Evolutionary conservation across 352 stramenopile species (phyloP).

Genomic region (Globisporangium barbulae): DNA sequence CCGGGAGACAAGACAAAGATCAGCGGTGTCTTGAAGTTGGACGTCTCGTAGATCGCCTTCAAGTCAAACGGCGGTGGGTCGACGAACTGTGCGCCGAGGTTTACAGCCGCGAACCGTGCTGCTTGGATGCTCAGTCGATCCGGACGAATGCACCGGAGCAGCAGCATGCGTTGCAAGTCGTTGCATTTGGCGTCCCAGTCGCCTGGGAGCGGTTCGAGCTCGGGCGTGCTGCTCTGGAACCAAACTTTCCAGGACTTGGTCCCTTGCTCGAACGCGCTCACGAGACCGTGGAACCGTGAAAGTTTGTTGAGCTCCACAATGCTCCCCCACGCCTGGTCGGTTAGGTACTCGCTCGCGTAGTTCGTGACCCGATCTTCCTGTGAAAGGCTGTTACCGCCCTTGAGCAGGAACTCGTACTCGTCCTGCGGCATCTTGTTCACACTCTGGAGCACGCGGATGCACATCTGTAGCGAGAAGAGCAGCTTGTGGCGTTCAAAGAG

Average conservation of each 20-base stretch:
- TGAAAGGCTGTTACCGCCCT: constrained; percentile 72
- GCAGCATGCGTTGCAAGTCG: constrained; percentile 91
- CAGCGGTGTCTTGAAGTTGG: constrained; percentile 87
- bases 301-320: constrained; percentile 93
- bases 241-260: constrained; percentile 80
- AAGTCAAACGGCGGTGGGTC: constrained; percentile 93
- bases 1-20: constrained; percentile 96
- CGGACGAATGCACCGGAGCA: constrained; percentile 91
- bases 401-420: constrained; percentile 95
- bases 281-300: constrained; percentile 81
- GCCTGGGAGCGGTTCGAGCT: constrained; percentile 87
- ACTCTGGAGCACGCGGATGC: constrained; percentile 89
- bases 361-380: constrained; percentile 79
- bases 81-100: constrained; percentile 91
- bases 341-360: constrained; percentile 84
- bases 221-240: constrained; percentile 86
- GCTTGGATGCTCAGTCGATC: constrained; percentile 92
- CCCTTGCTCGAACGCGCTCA: constrained; percentile 89
- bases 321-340: constrained; percentile 82
- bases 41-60: constrained; percentile 87
- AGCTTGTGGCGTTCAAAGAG: constrained; percentile 97
- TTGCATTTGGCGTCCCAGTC: constrained; percentile 94
- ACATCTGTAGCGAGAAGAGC: constrained; percentile 95
- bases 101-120: constrained; percentile 87
- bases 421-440: constrained; percentile 89